Conservation (phyloP, 768 basidiomycete species). For the Stropharia rugosoannulata region DNA sequence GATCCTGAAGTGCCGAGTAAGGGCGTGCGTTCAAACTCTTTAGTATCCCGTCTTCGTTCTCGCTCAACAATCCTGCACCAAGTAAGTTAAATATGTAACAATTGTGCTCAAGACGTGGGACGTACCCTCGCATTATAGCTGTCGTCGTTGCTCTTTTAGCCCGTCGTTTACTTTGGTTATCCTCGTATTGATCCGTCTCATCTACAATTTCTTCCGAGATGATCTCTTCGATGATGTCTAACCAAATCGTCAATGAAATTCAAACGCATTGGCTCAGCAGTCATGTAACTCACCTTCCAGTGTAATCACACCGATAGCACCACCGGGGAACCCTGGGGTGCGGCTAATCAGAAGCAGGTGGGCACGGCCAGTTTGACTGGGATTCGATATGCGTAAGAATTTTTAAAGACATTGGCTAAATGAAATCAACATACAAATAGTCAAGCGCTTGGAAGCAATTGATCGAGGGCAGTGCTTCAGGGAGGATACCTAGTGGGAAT, state of each 20-base stretch:
- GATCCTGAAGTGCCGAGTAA: constrained; percentile 21
- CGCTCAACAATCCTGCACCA: constrained; percentile 19
- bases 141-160: constrained; percentile 74
- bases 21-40: constrained; percentile 36
- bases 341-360: constrained; percentile 85
- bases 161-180: constrained; percentile 76
- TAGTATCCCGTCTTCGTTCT: constrained; percentile 32
- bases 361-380: constrained; percentile 89
- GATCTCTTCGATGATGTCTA: constrained; percentile 91
- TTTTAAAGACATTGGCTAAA: background rate
- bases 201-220: constrained; percentile 96
- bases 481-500: constrained; percentile 80
- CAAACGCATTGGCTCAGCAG: background rate
- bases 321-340: constrained; percentile 80
- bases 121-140: constrained; percentile 78
- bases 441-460: constrained; percentile 95
- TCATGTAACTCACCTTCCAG: constrained; percentile 63
- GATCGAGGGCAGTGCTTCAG: constrained; percentile 85
- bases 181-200: constrained; percentile 89
- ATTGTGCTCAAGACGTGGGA: constrained; percentile 1
- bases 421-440: constrained; percentile 66
- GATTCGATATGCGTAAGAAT: background rate
- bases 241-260: background rate
- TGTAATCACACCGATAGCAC: constrained; percentile 89
- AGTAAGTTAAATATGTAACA: background rate